These are phyloP conservation scores for Ascochyta koolunga DNA, from an alignment of 2,329 filamentous ascomycete genomes.

Conservation along the genomic window DNA sequence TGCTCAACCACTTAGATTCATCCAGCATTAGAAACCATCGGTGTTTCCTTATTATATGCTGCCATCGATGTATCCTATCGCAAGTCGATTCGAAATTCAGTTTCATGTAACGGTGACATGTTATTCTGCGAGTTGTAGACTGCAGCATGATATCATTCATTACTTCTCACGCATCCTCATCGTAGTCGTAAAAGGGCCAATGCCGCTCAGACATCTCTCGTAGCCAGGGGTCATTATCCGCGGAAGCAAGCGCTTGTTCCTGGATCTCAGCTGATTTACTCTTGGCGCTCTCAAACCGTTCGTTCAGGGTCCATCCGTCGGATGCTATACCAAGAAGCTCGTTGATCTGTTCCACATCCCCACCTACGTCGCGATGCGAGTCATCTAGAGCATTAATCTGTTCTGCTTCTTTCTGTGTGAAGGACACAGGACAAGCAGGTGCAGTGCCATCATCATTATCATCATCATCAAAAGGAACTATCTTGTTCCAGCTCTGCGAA, in stretches of 20 bases:
- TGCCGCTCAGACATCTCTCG: constrained; percentile 27
- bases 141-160: too few relatives aligned
- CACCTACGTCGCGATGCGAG: constrained; percentile 22
- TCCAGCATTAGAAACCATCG: too few relatives aligned
- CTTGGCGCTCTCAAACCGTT: constrained; percentile 29
- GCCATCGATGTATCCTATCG: too few relatives aligned
- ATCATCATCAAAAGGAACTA: too few relatives aligned
- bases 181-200: constrained; percentile 34
- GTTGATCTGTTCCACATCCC: constrained; percentile 25
- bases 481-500: constrained; percentile 26
- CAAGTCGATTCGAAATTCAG: too few relatives aligned
- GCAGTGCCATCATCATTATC: constrained; percentile 4
- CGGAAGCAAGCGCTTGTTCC: constrained; percentile 24
- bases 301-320: constrained; percentile 36
- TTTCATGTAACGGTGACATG: too few relatives aligned
- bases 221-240: constrained; percentile 26
- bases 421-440: constrained; percentile 22
- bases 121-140: too few relatives aligned
- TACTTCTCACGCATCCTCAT: constrained; percentile 26
- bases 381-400: constrained; percentile 22
- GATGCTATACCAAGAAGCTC: constrained; percentile 27
- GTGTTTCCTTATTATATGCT: too few relatives aligned
- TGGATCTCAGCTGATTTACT: constrained; percentile 19
- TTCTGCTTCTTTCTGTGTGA: constrained; percentile 24
- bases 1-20: too few relatives aligned